A percentile compares a stretch with the other conserved stretches of the same genome.
phyloP scores from a whole-genome alignment of 2,329 filamentous ascomycete genomes.

The Chrysoporthe puriensis region DNA sequence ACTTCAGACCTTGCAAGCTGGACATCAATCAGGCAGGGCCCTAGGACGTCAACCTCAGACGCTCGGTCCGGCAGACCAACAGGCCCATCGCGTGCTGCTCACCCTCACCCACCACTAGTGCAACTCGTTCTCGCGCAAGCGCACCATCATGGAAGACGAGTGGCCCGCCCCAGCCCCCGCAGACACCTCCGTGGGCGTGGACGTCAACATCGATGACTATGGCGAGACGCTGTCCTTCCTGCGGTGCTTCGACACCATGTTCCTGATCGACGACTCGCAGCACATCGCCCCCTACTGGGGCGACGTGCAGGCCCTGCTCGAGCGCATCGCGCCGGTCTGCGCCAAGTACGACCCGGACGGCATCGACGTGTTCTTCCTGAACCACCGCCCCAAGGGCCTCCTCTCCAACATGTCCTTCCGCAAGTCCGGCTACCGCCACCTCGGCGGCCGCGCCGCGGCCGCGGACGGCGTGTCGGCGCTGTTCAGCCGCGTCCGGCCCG shows the following conservation, averaged over 20 bases:
- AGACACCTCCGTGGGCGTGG: conserved; percentile 16
- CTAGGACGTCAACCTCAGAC: not conserved
- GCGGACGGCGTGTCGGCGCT: conserved; percentile 34
- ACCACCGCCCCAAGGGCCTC: conserved; percentile 29
- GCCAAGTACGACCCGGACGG: conserved; percentile 30
- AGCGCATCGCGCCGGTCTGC: conserved; percentile 29
- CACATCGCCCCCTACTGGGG: conserved; percentile 28
- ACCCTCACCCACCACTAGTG: not conserved
- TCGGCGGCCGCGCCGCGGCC: conserved; percentile 32
- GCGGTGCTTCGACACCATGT: conserved; percentile 30
- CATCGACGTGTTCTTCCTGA: conserved; percentile 30
- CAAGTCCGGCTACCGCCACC: conserved; percentile 32
- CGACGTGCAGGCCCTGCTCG: conserved; percentile 27
- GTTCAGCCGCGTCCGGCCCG: conserved; percentile 34
- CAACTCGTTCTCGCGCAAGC: not conserved
- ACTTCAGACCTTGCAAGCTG: not conserved
- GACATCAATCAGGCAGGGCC: not conserved
- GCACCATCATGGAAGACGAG: conserved; percentile 16
- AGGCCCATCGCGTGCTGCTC: not conserved
- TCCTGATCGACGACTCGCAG: conserved; percentile 29
- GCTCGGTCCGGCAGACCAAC: not conserved
- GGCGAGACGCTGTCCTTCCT: conserved; percentile 29
- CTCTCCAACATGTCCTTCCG: conserved; percentile 29
- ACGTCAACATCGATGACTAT: conserved; percentile 27
- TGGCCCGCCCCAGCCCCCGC: conserved; percentile 23